Evolutionary conservation across 768 basidiomycete species (phyloP).

Genomic region (Daedalea quercina): DNA sequence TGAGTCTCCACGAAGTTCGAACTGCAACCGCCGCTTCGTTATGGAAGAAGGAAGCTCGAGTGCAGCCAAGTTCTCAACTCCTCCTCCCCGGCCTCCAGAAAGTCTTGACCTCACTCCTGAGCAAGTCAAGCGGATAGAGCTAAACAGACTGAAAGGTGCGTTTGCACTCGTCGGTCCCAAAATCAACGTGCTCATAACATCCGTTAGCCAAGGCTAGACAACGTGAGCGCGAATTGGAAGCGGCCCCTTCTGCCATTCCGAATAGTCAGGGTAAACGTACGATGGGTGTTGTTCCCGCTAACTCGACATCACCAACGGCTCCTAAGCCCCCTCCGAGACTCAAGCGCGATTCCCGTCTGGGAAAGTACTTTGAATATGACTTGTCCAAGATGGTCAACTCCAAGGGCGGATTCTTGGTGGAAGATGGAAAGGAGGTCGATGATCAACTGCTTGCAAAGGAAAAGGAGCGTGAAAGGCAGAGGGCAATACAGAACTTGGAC

Average conservation of each 20-base stretch:
- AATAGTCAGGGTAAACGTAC: slow-evolving; percentile 79
- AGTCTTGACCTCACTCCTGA: slow-evolving; percentile 47
- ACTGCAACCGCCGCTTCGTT: too few species aligned
- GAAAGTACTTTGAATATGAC: slow-evolving; percentile 96
- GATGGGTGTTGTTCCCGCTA: slow-evolving; percentile 47
- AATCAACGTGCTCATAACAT: not conserved
- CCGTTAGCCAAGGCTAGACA: slow-evolving; percentile 67
- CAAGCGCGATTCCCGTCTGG: slow-evolving; percentile 71
- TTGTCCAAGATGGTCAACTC: slow-evolving; percentile 95
- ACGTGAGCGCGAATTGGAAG: slow-evolving; percentile 53
- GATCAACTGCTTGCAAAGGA: slow-evolving; percentile 72
- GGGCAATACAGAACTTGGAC: slow-evolving; percentile 67
- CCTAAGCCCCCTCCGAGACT: slow-evolving; percentile 45
- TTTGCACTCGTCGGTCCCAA: not conserved
- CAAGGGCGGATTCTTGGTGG: slow-evolving; percentile 90
- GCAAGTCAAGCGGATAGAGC: slow-evolving; percentile 63
- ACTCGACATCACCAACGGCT: slow-evolving; percentile 54
- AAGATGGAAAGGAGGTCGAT: slow-evolving; percentile 78
- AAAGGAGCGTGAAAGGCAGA: slow-evolving; percentile 73
- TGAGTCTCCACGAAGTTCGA: too few species aligned
- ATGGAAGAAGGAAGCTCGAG: slow-evolving; percentile 15
- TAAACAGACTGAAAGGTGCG: slow-evolving; percentile 72
- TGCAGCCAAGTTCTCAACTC: slow-evolving; percentile 29
- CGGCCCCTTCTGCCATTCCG: slow-evolving; percentile 37
- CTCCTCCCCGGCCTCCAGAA: slow-evolving; percentile 26